Evolutionary conservation across 176 grass and related monocot genomes (phyloP), one percentile per base, ranked within the genome.

Genomic region (Stipa capillata): DNA sequence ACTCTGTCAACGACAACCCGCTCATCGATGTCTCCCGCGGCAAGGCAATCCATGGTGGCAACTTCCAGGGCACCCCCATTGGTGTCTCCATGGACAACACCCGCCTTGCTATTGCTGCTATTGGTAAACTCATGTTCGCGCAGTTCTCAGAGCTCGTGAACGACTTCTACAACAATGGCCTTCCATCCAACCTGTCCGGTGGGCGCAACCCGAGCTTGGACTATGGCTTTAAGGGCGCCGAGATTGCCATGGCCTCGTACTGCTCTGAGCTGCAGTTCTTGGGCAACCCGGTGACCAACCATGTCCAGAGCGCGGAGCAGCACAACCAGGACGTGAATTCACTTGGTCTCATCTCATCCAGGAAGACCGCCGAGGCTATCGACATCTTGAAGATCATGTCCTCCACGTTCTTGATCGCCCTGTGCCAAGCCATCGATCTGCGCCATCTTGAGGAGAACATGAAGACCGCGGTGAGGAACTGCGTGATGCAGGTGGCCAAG

Each of bases 11-110:
- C 50, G 93, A 95, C 84, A 95, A 95, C 62, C 93, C 93, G 1
- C 76, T 97, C 11, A 97, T 97, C 21, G 93, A 97, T 11, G 90
- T 97, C 34, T 83, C 93, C 6, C 77, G 93, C 4, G 69, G 64
- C 49, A 97, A 92, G 82, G 93, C 90, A 0, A 71, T 97, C 21
- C 93, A 97, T 5, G 93, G 87, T 4, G 93, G 93, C 31, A 97
- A 97, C 77, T 97, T 97, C 75, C 93, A 97, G 52, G 93, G 87
- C 33, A 97, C 90, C 2, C 93, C 93, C 20, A 90, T 97, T 37
- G 93, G 93, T 24, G 93, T 97, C 51, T 97, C 93, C 51, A 97
- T 97, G 93, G 93, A 97, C 71, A 97, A 97, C 82, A 85, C 89
- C 13, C 84, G 93, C 2, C 83, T 97, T 50, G 93, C 93, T 43